A percentile compares a stretch with the other conserved stretches of the same genome.
Conservation (phyloP, 108 stramenopile species). For the Cyclostephanos tholiformis region DNA sequence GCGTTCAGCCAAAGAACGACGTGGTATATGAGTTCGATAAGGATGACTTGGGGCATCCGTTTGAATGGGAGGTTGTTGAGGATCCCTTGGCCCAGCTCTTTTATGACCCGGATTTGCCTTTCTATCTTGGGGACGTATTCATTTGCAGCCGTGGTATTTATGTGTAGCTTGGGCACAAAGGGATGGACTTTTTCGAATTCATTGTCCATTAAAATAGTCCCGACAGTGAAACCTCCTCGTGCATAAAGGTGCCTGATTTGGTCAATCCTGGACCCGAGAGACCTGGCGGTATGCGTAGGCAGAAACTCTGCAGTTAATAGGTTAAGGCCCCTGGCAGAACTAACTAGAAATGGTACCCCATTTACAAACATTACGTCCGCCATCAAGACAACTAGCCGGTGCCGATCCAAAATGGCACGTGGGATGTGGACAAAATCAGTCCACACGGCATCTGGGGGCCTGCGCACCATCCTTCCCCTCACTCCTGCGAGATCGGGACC, state of each 20-base stretch:
- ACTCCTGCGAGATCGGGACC: no score
- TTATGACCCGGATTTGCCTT: conserved; percentile 10
- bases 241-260: neutral
- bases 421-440: neutral
- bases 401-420: neutral
- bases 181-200: conserved; percentile 19
- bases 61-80: neutral
- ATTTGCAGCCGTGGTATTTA: conserved; percentile 26
- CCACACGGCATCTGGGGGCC: neutral
- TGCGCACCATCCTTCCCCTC: neutral
- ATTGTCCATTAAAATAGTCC: neutral
- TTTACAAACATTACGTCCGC: no score
- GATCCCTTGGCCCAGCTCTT: neutral
- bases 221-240: neutral
- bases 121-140: conserved; percentile 36
- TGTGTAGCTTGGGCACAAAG: neutral
- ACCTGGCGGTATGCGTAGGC: no score
- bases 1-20: neutral
- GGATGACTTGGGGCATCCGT: neutral
- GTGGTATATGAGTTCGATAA: neutral
- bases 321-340: neutral
- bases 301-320: no score
- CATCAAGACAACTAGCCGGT: neutral
- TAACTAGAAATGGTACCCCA: conserved; percentile 32
- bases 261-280: no score